These are phyloP conservation scores for Pistacia vera DNA, from an alignment of 345 rosid genomes.

Conservation along the genomic window DNA sequence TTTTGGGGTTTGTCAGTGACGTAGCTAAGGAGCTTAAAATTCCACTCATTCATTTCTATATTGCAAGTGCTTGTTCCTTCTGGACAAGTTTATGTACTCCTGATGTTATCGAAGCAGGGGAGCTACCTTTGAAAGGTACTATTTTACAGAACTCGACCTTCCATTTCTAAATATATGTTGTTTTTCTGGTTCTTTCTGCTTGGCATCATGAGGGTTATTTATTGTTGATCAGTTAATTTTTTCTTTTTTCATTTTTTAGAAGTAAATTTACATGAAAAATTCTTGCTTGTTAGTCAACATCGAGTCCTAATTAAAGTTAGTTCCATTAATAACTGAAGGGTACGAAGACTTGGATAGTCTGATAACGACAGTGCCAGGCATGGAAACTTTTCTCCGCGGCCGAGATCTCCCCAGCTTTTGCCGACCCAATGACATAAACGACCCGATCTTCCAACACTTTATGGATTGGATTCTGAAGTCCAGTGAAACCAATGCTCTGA, in stretches of 20 bases:
- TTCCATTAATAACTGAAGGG: not conserved
- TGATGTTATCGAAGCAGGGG: conserved; percentile 29
- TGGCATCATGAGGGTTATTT: no score
- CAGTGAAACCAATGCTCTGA: conserved; percentile 23
- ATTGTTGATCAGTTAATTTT: no score
- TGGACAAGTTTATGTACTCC: conserved; percentile 32
- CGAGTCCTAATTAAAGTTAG: no score
- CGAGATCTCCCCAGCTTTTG: conserved; percentile 47
- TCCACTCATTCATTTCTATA: conserved; percentile 26
- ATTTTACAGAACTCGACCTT: no score
- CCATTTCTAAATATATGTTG: no score
- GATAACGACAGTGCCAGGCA: conserved; percentile 23
- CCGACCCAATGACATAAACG: conserved; percentile 10
- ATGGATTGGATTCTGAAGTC: conserved; percentile 8
- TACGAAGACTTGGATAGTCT: conserved; percentile 23
- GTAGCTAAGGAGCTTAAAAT: conserved; percentile 25
- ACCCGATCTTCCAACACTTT: not conserved
- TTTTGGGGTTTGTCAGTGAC: conserved; percentile 23
- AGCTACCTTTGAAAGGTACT: conserved; percentile 40
- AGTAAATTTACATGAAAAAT: no score
- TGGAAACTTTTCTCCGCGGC: conserved; percentile 34
- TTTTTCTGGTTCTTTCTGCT: no score
- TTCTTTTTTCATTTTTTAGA: no score
- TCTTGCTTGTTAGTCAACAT: no score
- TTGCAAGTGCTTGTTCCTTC: conserved; percentile 20